Conservation (phyloP, 257 asterid genomes). For the Striga asiatica region DNA sequence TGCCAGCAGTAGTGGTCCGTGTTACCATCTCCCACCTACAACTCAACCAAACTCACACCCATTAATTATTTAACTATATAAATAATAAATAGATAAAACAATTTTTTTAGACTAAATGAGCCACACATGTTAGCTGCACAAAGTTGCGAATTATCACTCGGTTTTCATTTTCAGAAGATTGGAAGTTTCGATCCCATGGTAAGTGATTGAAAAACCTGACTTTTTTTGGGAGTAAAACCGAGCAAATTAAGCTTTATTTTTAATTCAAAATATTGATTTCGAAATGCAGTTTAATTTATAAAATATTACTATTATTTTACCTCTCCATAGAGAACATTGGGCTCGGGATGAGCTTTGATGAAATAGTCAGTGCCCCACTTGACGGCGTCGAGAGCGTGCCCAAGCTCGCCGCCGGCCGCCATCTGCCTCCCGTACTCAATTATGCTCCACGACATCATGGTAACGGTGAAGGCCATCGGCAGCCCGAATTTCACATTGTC, state of each 20-base stretch:
- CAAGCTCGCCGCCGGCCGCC: slow-evolving; percentile 44
- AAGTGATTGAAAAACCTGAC: too few relatives aligned
- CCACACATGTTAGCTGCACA: too few relatives aligned
- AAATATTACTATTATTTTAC: slow-evolving; percentile 14
- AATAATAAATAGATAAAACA: too few relatives aligned
- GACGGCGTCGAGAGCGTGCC: slow-evolving; percentile 51
- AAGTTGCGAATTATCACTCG: too few relatives aligned
- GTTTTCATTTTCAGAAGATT: too few relatives aligned
- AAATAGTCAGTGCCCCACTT: slow-evolving; percentile 88
- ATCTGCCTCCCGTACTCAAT: slow-evolving; percentile 57
- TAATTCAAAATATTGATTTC: not conserved
- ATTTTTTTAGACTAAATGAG: too few relatives aligned
- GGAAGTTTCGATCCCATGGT: too few relatives aligned
- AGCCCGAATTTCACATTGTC: slow-evolving; percentile 79
- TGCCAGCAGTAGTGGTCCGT: slow-evolving; percentile 58
- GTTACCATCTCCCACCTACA: slow-evolving; percentile 46
- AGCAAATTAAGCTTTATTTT: too few relatives aligned
- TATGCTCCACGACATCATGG: slow-evolving; percentile 72
- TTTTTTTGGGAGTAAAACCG: too few relatives aligned
- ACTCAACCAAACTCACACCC: not conserved
- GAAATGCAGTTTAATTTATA: not conserved
- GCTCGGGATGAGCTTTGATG: slow-evolving; percentile 72
- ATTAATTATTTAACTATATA: not conserved
- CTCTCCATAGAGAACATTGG: slow-evolving; percentile 67
- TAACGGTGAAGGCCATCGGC: slow-evolving; percentile 76